These are phyloP conservation scores for Platanthera zijinensis DNA, from an alignment of 106 monocot genomes.

Conservation along the genomic window DNA sequence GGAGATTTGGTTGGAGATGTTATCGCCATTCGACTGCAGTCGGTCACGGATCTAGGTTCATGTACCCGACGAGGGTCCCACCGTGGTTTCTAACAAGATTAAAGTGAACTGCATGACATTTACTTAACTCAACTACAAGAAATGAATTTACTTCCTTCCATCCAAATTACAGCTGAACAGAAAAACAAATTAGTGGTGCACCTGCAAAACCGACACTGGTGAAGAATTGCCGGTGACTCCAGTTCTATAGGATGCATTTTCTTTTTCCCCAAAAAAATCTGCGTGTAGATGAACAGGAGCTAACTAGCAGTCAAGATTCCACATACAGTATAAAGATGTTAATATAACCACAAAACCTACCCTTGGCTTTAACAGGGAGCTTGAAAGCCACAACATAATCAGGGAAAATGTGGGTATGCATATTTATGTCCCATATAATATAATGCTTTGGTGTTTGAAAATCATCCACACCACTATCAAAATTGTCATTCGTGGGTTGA, in stretches of 20 bases:
- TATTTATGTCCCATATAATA: constrained; percentile 55
- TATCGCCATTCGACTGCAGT: too few species aligned
- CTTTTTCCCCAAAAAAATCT: constrained; percentile 52
- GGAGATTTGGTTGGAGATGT: too few species aligned
- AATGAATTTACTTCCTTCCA: not conserved
- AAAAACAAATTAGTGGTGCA: not conserved
- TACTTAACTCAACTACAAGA: not conserved
- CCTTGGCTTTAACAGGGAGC: constrained; percentile 43
- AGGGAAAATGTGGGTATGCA: constrained; percentile 49
- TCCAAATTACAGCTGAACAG: not conserved
- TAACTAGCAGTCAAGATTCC: not conserved
- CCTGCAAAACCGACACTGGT: not conserved
- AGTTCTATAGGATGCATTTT: constrained; percentile 36
- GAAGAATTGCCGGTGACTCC: constrained; percentile 17
- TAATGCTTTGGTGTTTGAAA: constrained; percentile 60
- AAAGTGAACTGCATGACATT: not conserved
- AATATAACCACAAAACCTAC: constrained; percentile 20
- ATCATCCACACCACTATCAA: constrained; percentile 69
- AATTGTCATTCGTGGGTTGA: constrained; percentile 42
- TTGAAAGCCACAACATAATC: constrained; percentile 58
- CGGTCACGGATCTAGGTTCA: too few species aligned
- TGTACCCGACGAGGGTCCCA: too few species aligned
- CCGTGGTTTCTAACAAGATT: not conserved
- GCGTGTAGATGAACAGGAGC: constrained; percentile 14
- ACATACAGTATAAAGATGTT: not conserved